phyloP scores from a whole-genome alignment of 2,329 filamentous ascomycete species.

The Phialophora expanda region DNA sequence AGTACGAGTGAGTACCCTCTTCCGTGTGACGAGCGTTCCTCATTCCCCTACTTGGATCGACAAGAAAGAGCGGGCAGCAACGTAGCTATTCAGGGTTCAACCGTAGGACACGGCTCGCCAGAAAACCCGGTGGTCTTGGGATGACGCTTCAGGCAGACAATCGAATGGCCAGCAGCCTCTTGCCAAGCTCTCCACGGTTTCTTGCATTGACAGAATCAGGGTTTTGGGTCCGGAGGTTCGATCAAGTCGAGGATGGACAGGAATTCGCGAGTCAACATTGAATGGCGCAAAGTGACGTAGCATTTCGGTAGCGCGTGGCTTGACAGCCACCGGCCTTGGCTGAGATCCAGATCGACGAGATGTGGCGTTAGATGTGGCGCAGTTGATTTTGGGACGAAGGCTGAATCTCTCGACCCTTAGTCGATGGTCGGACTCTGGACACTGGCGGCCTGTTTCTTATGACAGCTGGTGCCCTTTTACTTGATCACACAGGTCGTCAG shows the following conservation, averaged over 20 bases:
- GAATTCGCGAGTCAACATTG: conserved; percentile 6
- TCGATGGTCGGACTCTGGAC: not conserved
- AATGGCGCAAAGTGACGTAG: conserved; percentile 11
- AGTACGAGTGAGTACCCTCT: not conserved
- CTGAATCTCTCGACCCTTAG: no score
- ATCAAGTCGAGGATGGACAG: conserved; percentile 1
- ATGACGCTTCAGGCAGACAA: conserved; percentile 12
- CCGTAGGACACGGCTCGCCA: not conserved
- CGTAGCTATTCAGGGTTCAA: not conserved
- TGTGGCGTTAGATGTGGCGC: not conserved
- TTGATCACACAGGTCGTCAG: conserved; percentile 10
- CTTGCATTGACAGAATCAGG: conserved; percentile 7
- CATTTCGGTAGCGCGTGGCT: not conserved
- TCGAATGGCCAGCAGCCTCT: conserved; percentile 1
- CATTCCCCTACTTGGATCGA: not conserved
- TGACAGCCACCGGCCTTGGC: not conserved
- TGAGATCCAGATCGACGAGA: not conserved
- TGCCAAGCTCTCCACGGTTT: conserved; percentile 11
- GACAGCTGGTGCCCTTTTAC: not conserved
- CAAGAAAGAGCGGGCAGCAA: not conserved
- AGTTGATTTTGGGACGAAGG: not conserved
- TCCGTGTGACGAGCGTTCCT: not conserved
- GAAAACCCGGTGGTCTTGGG: not conserved
- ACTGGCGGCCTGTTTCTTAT: not conserved
- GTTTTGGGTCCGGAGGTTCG: not conserved